Evolutionary conservation across 2,329 filamentous ascomycete species (phyloP).

Genomic region (Claviceps purpurea): DNA sequence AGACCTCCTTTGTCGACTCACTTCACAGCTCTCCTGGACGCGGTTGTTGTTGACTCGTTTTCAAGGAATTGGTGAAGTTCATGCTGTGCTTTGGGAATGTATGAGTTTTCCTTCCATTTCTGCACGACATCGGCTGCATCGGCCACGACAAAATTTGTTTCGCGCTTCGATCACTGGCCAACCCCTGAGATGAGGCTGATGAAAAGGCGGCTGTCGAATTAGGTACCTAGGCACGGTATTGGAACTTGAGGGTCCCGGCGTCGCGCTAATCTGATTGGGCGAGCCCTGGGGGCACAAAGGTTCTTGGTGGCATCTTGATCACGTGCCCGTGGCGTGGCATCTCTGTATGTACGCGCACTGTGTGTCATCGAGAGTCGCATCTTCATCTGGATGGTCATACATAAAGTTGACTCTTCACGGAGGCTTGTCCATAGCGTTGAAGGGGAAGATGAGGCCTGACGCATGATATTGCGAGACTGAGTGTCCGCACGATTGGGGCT

Average conservation of each 20-base stretch:
- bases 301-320: not conserved
- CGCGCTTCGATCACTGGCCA: not conserved
- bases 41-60: not conserved
- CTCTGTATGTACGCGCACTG: not conserved
- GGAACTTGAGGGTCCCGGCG: not conserved
- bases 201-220: not conserved
- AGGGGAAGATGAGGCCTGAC: too few species aligned
- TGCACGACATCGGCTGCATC: not conserved
- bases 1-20: not conserved
- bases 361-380: too few species aligned
- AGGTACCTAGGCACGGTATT: too few species aligned
- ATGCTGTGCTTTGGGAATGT: not conserved
- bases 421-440: too few species aligned
- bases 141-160: not conserved
- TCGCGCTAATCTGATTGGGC: constrained; percentile 1
- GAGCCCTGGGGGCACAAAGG: not conserved
- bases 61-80: not conserved
- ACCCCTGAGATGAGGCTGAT: not conserved
- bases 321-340: not conserved
- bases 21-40: not conserved
- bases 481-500: too few species aligned
- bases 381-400: too few species aligned
- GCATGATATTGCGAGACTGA: too few species aligned
- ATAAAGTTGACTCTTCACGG: too few species aligned
- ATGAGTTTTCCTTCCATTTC: not conserved